A percentile compares a stretch with the other conserved stretches of the same genome.
Conservation (phyloP, 2,329 filamentous ascomycete species). For the Fusarium agapanthi region DNA sequence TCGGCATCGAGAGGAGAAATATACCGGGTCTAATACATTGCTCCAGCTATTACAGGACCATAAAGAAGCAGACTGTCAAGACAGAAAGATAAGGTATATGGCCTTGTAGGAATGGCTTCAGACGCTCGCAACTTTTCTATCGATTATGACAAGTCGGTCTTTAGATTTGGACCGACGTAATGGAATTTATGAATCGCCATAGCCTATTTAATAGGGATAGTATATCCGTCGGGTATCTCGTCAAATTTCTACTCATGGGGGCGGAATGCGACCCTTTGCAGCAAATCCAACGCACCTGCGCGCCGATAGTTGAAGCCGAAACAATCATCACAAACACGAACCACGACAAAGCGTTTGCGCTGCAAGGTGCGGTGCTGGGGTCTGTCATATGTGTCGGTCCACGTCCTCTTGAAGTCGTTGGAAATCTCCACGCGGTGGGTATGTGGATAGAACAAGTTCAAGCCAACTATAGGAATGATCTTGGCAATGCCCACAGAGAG, state of each 20-base stretch:
- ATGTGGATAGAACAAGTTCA: not conserved
- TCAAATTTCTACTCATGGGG: not conserved
- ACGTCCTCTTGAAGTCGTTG: not conserved
- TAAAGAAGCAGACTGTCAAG: not conserved
- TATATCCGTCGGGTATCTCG: accelerated
- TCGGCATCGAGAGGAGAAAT: not conserved
- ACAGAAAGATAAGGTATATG: not conserved
- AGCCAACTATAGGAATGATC: not conserved
- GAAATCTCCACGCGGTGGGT: not conserved
- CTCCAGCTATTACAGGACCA: not conserved
- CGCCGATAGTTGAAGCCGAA: not conserved
- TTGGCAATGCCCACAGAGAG: not conserved
- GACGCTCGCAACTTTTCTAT: not conserved
- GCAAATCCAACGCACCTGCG: not conserved
- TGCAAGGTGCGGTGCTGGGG: not conserved
- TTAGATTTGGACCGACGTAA: not conserved
- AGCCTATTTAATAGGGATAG: accelerated
- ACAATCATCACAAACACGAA: not conserved
- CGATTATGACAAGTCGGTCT: accelerated
- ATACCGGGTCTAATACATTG: accelerated
- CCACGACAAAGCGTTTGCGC: not conserved
- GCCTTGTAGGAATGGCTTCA: not conserved
- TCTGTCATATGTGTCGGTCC: not conserved
- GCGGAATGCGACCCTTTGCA: not conserved
- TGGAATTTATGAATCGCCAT: not conserved